Base-by-base conservation (phyloP, 768 basidiomycete genomes). In the Boletus subcaerulescens region DNA sequence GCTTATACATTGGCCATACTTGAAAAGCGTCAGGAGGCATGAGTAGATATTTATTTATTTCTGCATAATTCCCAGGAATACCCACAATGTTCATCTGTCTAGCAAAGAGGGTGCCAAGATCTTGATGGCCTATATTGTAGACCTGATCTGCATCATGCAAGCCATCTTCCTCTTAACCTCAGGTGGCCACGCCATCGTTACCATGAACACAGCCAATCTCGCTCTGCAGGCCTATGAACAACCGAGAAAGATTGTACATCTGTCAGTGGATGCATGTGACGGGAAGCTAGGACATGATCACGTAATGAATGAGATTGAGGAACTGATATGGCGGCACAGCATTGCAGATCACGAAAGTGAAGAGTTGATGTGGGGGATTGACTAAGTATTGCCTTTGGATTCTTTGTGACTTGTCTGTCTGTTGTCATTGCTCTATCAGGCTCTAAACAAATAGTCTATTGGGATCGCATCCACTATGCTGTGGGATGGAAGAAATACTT, bases 111-210 rank as follows among this genome's bases (percentile, higher is more conserved):
- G 44, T 15, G 60, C 50, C 17, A 61, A 53, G n/a, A 22, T 58
- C 17, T 31, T 61, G 26, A 61, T 61, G 48, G 51, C 35, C 22
- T 61, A 53, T 41, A 58, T 57, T 22, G 42, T 62, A 3, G 45
- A 58, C 48, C 17, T 61, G 26, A 48, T 58, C n/a, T 61, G 55
- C 24, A 33, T 58, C 48, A 62, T 61, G 60, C 60, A 62, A 20
- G 33, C 20, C 12, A 7, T 58, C n/a, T 61, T 48, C 29, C 20
- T 57, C 38, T 5, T 62, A 17, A 31, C 48, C 2, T 17, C 45
- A 1, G 35, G 36, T 11, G 11, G 22, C 2, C 40, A 5, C 0
- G n/a, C 42, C 5, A 32, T 13, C 0, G 41, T 61, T 29, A 62
- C 48, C 10, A 1, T 6, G 3, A 3, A 45, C 33, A 42, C 26